phyloP scores from a whole-genome alignment of 495 filamentous ascomycete genomes.

The Xylaria flabelliformis region DNA sequence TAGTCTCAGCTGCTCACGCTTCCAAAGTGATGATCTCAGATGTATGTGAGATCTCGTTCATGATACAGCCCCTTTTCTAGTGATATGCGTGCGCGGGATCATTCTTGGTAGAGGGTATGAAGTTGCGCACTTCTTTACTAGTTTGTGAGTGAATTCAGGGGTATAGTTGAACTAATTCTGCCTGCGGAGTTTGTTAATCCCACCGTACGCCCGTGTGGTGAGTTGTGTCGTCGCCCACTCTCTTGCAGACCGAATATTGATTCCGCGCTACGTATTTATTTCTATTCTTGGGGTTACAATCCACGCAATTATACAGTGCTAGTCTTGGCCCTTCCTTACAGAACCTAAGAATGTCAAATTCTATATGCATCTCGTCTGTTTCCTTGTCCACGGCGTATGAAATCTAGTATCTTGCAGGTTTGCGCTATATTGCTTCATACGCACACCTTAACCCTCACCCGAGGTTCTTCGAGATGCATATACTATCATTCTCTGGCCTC shows the following conservation, averaged over 20 bases:
- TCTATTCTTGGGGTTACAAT: too few species aligned
- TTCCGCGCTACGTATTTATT: too few species aligned
- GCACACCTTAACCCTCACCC: neutral
- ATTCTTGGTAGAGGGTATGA: neutral
- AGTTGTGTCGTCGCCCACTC: slow-evolving; percentile 4
- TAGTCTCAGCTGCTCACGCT: neutral
- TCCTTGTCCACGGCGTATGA: neutral
- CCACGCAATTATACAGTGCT: too few species aligned
- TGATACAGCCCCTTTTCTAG: neutral
- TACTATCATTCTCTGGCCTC: slow-evolving; percentile 10
- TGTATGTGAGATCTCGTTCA: neutral
- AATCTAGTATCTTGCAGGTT: neutral
- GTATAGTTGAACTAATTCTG: neutral
- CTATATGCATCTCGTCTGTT: neutral
- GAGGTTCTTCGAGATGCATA: neutral
- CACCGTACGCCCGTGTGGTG: neutral
- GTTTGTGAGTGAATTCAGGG: neutral
- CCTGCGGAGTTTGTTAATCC: neutral
- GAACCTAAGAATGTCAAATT: too few species aligned
- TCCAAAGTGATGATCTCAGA: neutral
- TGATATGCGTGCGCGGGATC: neutral
- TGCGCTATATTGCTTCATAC: slow-evolving; percentile 6
- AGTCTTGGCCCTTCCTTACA: neutral
- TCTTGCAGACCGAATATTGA: slow-evolving; percentile 17
- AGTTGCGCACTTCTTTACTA: neutral